Conservation (phyloP, 345 rosid species). For the Psidium friedrichsthalianum region DNA sequence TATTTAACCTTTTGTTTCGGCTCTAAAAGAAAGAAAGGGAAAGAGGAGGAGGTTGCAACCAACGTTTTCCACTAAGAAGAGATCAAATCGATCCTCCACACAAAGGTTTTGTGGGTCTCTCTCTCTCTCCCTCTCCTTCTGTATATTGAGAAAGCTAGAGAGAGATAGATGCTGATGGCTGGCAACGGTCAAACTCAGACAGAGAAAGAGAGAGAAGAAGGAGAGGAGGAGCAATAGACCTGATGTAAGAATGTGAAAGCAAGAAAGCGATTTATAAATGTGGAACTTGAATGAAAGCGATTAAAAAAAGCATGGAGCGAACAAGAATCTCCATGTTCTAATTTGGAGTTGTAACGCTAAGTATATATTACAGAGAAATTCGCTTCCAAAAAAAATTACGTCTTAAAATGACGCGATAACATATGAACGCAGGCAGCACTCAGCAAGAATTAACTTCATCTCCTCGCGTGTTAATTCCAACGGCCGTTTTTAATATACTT, state of each 20-base stretch:
- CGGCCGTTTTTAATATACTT: not conserved
- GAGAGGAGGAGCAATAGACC: not conserved
- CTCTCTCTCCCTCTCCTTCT: not conserved
- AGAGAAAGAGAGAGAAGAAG: not conserved
- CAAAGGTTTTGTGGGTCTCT: not conserved
- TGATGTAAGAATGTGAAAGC: constrained; percentile 28
- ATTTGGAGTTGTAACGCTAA: not conserved
- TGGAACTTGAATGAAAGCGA: not conserved
- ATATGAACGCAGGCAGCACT: not conserved
- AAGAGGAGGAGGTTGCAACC: constrained; percentile 4
- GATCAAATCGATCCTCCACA: constrained; percentile 7
- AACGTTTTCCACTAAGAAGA: constrained; percentile 28
- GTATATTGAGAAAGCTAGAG: constrained; percentile 27
- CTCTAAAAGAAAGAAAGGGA: constrained; percentile 1
- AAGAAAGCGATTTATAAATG: constrained; percentile 9
- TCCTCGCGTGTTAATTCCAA: not conserved
- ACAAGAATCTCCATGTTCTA: not conserved
- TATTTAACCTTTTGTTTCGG: constrained; percentile 7
- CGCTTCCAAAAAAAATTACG: not conserved
- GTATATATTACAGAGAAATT: not conserved
- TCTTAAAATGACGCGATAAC: not conserved
- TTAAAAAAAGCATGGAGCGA: not conserved
- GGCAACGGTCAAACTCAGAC: constrained; percentile 89
- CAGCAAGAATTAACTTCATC: not conserved
- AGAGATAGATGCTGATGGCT: constrained; percentile 33